Base-by-base conservation (phyloP, 257 asterid genomes). In the Gardenia jasminoides region DNA sequence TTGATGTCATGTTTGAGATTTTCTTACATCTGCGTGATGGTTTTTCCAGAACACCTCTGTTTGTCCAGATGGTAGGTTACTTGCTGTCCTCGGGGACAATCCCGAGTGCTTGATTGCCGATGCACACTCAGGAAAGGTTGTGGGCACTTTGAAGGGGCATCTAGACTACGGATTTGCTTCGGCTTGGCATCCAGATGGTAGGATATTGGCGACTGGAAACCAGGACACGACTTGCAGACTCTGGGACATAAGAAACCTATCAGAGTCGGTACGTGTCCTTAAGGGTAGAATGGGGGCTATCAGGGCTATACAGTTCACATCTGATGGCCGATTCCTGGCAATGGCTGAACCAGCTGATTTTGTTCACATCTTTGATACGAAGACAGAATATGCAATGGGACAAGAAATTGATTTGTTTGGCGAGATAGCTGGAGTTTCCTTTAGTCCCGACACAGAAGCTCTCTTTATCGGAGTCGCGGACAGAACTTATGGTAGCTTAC, bases 281-380 rank as follows among this genome's bases (percentile, higher is more conserved):
- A 89, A 86, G 74, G 98, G 97, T 39, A 82, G 94, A 58, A 90
- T 90, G 87, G 97, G 97, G 0, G 93, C 97, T 2, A 89, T 92
- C 77, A 85, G 97, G 81, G 84, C 86, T 58, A 75, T 92, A 9
- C 86, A 85, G 67, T 92, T 91, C 83, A 76, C 92, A 2, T 79
- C 92, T 6, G 96, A 92, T 69, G 97, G 97, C n/a, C 94, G 86
- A 1, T 92, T 86, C 85, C 81, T 92, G 94, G 96, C 93, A n/a
- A 91, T 92, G 91, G 96, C 94, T 28, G 97, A 92, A 70, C 93
- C 97, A 47, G 97, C 97, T 13, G 97, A 92, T 76, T 92, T 92
- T 67, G 91, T 92, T 52, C 97, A 92, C 72, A 76, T 92, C n/a
- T 88, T 87, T 1, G 91, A 91, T 54, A 80, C 91, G 0, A 68